Evolutionary conservation across 768 basidiomycete species (phyloP), one percentile per base, ranked within the genome.

Genomic region (Boletus reticuloceps): DNA sequence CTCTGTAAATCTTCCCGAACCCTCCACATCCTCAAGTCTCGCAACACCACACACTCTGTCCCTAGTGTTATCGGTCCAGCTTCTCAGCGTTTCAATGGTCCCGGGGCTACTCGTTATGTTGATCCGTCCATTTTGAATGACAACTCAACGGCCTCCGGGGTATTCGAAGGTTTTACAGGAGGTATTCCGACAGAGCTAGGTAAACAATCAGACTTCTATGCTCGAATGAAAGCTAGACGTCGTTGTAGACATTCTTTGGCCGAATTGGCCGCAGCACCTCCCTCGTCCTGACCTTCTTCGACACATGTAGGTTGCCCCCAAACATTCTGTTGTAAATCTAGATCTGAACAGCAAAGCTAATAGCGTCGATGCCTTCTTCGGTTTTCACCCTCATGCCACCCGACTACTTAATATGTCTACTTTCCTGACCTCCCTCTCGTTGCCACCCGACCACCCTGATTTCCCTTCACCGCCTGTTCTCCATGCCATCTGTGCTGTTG

Each of bases 401-500:
- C 83, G 86, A 36, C 73, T 94, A 27, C 77, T 95, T 56, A 88
- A 92, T 70, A 75, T 72, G 4, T 69, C 83, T 1, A 82, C 78
- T 27, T 90, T 94, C 61, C 74, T 90, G 68, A 72, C 80, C 12
- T 77, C 83, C 1, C 78, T 94, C 40, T 72, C 80, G 0, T 72
- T 90, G 6, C 81, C 88, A 1, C 86, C 87, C 0, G 79, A 75
- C 22, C 86, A 91, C 59, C 79, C 83, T 5, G 82, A 85, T 53
- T 95, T 92, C 63, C 93, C 93, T 9, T 77, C 80, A 32, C 66
- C 79, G 7, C 79, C 86, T 10, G 71, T 93, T 39, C 78, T 95
- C 0, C 92, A 95, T 65, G 89, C 90, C n/a, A 89, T 95, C 47
- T 92, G 91, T 69, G 91, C 90, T 2, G 77, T 86, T 36, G 86